Conservation (phyloP, 495 filamentous ascomycete species). For the Lophiotrema nucula region DNA sequence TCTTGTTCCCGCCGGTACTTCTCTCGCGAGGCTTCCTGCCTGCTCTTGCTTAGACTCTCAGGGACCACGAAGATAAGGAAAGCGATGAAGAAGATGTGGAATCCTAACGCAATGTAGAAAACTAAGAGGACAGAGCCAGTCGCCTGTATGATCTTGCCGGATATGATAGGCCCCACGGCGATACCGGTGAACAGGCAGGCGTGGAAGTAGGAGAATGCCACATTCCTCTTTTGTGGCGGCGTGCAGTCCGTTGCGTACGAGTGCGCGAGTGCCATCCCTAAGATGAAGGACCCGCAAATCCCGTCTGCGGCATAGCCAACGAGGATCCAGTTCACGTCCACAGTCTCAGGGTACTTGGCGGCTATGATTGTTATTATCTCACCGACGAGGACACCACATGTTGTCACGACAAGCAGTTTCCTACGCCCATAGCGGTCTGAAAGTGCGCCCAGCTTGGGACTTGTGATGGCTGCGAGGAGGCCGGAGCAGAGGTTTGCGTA, state of each 20-base stretch:
- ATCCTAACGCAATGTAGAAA: conserved; percentile 74
- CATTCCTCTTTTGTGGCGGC: conserved; percentile 68
- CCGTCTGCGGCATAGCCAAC: conserved; percentile 75
- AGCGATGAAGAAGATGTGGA: conserved; percentile 67
- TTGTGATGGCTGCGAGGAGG: conserved; percentile 67
- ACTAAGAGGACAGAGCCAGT: conserved; percentile 67
- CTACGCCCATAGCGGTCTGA: conserved; percentile 89
- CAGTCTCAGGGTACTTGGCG: conserved; percentile 66
- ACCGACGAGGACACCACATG: conserved; percentile 62
- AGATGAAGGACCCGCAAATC: conserved; percentile 80
- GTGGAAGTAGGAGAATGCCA: conserved; percentile 88
- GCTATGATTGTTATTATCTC: conserved; percentile 77
- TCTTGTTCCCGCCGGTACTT: conserved; percentile 49
- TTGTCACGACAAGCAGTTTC: conserved; percentile 63
- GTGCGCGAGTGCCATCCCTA: conserved; percentile 72
- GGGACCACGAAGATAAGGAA: conserved; percentile 70
- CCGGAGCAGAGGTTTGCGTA: conserved; percentile 70
- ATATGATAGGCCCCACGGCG: conserved; percentile 75
- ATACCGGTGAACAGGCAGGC: conserved; percentile 84
- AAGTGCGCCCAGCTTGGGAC: conserved; percentile 77
- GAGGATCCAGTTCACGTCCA: conserved; percentile 72
- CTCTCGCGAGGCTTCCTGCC: conserved; percentile 65
- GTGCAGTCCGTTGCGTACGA: conserved; percentile 91
- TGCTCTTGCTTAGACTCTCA: conserved; percentile 72
- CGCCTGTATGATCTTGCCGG: conserved; percentile 69